Evolutionary conservation across 2,329 filamentous ascomycete genomes (phyloP).

Genomic region (Drechslerella coelobrocha): DNA sequence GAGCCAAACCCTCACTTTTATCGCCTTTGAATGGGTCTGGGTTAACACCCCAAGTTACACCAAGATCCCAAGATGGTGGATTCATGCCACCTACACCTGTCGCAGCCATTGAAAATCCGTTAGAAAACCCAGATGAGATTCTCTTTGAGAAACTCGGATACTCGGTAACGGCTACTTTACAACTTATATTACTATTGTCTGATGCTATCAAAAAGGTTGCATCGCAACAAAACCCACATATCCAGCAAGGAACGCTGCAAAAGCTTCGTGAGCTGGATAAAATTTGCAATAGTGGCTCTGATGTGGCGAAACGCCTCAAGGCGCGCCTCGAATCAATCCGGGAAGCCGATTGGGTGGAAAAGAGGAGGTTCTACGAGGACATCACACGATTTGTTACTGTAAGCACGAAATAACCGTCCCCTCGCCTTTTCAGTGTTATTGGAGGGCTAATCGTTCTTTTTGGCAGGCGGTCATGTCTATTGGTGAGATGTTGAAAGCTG

Average conservation of each 20-base stretch:
- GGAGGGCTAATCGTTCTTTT: slow-evolving; percentile 14
- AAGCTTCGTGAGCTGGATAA: slow-evolving; percentile 54
- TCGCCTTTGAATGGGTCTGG: slow-evolving; percentile 19
- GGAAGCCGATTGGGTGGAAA: slow-evolving; percentile 53
- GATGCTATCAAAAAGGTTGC: slow-evolving; percentile 53
- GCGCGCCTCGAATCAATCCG: slow-evolving; percentile 53
- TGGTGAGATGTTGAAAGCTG: slow-evolving; percentile 54
- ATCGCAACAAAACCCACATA: slow-evolving; percentile 49
- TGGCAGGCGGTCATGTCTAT: slow-evolving; percentile 54
- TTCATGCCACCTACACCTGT: slow-evolving; percentile 48
- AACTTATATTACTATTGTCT: slow-evolving; percentile 52
- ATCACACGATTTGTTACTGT: slow-evolving; percentile 55
- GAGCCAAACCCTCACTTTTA: slow-evolving; percentile 30
- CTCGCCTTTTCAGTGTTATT: not conserved
- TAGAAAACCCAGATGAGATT: slow-evolving; percentile 51
- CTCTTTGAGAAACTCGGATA: slow-evolving; percentile 54
- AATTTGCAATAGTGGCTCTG: slow-evolving; percentile 52
- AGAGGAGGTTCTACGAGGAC: slow-evolving; percentile 54
- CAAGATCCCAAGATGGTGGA: slow-evolving; percentile 20
- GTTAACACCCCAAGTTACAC: slow-evolving; percentile 1
- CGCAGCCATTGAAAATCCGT: slow-evolving; percentile 48
- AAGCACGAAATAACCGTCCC: not conserved
- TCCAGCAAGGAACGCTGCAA: slow-evolving; percentile 53
- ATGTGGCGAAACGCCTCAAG: slow-evolving; percentile 53
- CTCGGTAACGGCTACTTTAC: slow-evolving; percentile 52